Percentiles rank a stretch among this genome's conserved stretches.
These are phyloP conservation scores for Fusarium clavum DNA, from an alignment of 2,329 filamentous ascomycete genomes.

Conservation along the genomic window DNA sequence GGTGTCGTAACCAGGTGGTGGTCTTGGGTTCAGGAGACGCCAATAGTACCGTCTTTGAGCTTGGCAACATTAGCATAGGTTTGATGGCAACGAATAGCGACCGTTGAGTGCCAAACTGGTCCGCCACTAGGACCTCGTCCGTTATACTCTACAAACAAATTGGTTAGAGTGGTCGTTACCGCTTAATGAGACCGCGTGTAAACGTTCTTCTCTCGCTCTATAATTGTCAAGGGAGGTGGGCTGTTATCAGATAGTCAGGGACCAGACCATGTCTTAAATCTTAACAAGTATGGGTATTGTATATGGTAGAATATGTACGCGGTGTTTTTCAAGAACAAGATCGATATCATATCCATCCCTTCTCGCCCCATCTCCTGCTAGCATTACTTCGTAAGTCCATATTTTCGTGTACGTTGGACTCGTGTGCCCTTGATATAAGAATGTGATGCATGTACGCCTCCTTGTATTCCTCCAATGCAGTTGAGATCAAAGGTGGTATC, in stretches of 20 bases:
- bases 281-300: conserved; percentile 42
- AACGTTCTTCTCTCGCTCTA: not conserved
- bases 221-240: not conserved
- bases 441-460: conserved; percentile 18
- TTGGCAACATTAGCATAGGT: conserved; percentile 8
- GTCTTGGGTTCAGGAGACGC: not conserved
- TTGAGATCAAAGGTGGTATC: conserved; percentile 12
- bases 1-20: not conserved
- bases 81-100: conserved; percentile 24
- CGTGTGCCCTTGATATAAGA: conserved; percentile 14
- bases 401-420: conserved; percentile 32
- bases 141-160: conserved; percentile 6
- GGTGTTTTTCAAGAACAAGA: conserved; percentile 18
- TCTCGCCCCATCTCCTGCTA: conserved; percentile 16
- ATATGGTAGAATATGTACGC: conserved; percentile 37
- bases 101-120: conserved; percentile 24
- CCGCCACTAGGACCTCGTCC: conserved; percentile 7
- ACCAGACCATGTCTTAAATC: conserved; percentile 10
- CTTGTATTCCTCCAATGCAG: conserved; percentile 5
- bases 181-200: not conserved
- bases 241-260: not conserved
- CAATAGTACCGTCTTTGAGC: conserved; percentile 8
- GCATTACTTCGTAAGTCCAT: conserved; percentile 40
- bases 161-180: not conserved
- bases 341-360: conserved; percentile 12